Conservation (phyloP, 2,329 filamentous ascomycete species). For the Penicillium sp. region DNA sequence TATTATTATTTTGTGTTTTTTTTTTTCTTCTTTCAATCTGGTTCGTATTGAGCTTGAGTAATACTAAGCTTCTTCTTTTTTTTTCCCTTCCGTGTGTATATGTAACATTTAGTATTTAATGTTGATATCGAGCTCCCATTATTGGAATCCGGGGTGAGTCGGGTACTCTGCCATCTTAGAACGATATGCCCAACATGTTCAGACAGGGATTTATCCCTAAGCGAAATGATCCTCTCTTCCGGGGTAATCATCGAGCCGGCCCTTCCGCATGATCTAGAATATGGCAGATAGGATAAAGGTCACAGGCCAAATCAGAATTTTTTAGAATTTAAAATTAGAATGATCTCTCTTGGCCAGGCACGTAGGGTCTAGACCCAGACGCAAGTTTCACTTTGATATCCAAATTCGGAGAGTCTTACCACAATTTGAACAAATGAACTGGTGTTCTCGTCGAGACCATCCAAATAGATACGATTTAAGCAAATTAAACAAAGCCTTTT, state of each 20-base stretch:
- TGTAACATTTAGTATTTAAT: background rate
- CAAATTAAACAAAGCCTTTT: background rate
- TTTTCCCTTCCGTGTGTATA: background rate
- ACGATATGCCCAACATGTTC: background rate
- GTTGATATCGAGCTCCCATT: background rate
- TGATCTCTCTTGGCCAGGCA: background rate
- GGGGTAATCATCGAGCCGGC: background rate
- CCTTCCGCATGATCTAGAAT: background rate
- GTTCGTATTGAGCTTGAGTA: background rate
- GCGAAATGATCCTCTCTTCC: background rate
- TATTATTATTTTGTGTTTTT: background rate
- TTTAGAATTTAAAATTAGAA: constrained; percentile 8
- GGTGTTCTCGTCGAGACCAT: background rate
- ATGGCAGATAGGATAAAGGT: background rate
- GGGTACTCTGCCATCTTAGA: background rate
- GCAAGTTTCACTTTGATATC: constrained; percentile 9
- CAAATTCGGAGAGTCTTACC: background rate
- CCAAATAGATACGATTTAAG: background rate
- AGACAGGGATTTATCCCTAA: background rate
- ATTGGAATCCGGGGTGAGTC: background rate
- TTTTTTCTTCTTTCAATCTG: background rate
- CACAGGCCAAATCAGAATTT: constrained; percentile 5
- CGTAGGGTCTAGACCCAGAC: constrained; percentile 5
- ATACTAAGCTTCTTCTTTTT: background rate
- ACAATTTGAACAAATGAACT: background rate